These are phyloP conservation scores for Trichoderma endophyticum DNA, from an alignment of 2,329 filamentous ascomycete species.

Conservation along the genomic window DNA sequence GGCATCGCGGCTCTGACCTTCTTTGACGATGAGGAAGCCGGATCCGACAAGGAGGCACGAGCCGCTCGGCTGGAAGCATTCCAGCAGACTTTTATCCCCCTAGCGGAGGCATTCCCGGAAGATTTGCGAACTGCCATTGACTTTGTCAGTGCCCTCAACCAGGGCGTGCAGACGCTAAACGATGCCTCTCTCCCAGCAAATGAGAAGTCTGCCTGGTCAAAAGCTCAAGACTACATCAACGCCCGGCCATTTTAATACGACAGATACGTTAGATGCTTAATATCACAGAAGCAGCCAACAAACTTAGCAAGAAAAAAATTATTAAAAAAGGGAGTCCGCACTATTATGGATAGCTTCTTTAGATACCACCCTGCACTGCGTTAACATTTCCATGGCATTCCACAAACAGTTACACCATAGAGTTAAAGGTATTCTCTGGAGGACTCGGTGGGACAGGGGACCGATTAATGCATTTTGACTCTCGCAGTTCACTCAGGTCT, in stretches of 20 bases:
- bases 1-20: conserved; percentile 79
- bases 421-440: conserved; percentile 6
- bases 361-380: conserved; percentile 17
- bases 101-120: conserved; percentile 55
- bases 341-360: conserved; percentile 17
- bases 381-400: conserved; percentile 9
- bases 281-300: background rate
- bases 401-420: conserved; percentile 12
- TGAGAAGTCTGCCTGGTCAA: conserved; percentile 53
- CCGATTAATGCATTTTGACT: background rate
- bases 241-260: conserved; percentile 37
- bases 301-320: background rate
- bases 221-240: conserved; percentile 53
- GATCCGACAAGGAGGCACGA: conserved; percentile 50
- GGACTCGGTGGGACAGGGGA: background rate
- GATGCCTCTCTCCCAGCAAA: conserved; percentile 44
- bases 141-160: conserved; percentile 57
- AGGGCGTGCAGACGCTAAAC: conserved; percentile 54
- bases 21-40: conserved; percentile 65
- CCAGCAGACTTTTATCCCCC: conserved; percentile 53
- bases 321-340: background rate
- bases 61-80: conserved; percentile 48
- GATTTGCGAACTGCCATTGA: conserved; percentile 56
- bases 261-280: background rate
- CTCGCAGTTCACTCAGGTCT: background rate